Evolutionary conservation across 2,329 filamentous ascomycete species (phyloP).

Genomic region (Taxawa tesnikishii): DNA sequence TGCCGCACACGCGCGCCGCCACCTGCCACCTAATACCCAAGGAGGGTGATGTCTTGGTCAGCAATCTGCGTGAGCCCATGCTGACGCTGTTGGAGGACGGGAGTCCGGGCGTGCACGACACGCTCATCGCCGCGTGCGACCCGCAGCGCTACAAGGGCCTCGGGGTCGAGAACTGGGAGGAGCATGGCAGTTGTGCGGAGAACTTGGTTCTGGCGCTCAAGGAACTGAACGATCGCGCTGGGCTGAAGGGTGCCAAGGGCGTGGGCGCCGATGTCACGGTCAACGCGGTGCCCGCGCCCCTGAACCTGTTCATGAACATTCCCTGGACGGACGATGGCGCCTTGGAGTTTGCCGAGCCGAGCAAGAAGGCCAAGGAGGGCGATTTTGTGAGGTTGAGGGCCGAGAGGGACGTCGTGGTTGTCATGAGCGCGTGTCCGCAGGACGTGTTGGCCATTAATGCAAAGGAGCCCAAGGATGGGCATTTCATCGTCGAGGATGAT

Average conservation of each 20-base stretch:
- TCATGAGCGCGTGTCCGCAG: slow-evolving; percentile 36
- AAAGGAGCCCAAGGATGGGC: slow-evolving; percentile 25
- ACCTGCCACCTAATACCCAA: slow-evolving; percentile 28
- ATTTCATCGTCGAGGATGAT: slow-evolving; percentile 26
- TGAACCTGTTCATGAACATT: slow-evolving; percentile 38
- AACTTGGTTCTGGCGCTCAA: slow-evolving; percentile 36
- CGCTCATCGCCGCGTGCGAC: slow-evolving; percentile 35
- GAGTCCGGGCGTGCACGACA: slow-evolving; percentile 31
- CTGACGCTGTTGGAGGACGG: slow-evolving; percentile 34
- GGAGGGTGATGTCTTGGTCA: slow-evolving; percentile 29
- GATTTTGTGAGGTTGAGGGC: slow-evolving; percentile 32
- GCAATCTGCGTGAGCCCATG: slow-evolving; percentile 34
- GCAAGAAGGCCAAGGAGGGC: slow-evolving; percentile 23
- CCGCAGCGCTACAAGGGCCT: slow-evolving; percentile 28
- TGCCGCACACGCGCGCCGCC: slow-evolving; percentile 30
- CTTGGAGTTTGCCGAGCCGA: slow-evolving; percentile 27
- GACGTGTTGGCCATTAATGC: slow-evolving; percentile 32
- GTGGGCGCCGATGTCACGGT: slow-evolving; percentile 36
- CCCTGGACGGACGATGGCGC: slow-evolving; percentile 27
- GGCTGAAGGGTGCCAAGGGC: slow-evolving; percentile 31
- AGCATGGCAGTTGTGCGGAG: slow-evolving; percentile 36
- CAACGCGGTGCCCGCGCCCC: slow-evolving; percentile 33
- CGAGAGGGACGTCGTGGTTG: slow-evolving; percentile 31
- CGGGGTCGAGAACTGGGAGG: slow-evolving; percentile 28
- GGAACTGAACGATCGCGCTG: slow-evolving; percentile 33